These are phyloP conservation scores for Fusarium oxysporum DNA, from an alignment of 2,329 filamentous ascomycete genomes.

Conservation along the genomic window DNA sequence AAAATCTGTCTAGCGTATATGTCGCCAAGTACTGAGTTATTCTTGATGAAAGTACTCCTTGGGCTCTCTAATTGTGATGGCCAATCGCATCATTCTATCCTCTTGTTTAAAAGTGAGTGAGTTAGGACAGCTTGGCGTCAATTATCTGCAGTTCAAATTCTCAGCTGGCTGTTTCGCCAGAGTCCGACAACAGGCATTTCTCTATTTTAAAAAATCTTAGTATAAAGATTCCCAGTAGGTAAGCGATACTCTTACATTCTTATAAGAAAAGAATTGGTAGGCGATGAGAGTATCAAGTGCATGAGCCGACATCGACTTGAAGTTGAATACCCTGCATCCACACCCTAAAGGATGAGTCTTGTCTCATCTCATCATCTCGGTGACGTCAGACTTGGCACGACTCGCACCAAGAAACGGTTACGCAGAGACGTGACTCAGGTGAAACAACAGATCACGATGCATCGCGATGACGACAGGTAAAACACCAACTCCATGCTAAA, in stretches of 20 bases:
- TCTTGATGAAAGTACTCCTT: rapidly evolving
- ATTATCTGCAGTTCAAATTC: too few relatives aligned
- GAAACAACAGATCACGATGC: neutral
- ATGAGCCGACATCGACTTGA: too few relatives aligned
- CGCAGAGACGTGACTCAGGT: neutral
- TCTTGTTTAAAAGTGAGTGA: rapidly evolving
- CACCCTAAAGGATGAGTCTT: neutral
- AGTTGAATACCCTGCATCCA: neutral
- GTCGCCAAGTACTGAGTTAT: rapidly evolving
- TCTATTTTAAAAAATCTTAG: rapidly evolving
- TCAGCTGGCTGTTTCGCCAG: neutral
- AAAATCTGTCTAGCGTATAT: neutral
- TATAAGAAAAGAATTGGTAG: neutral
- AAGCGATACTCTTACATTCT: too few relatives aligned
- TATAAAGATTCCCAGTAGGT: rapidly evolving
- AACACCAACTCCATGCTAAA: neutral
- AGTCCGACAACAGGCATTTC: neutral
- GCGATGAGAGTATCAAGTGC: rapidly evolving
- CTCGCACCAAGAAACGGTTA: neutral
- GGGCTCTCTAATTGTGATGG: rapidly evolving
- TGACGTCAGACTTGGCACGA: neutral
- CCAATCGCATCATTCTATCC: rapidly evolving
- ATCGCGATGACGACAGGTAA: neutral
- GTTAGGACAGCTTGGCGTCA: neutral
- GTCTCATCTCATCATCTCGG: neutral